A percentile compares a stretch with the other conserved stretches of the same genome.
Evolutionary conservation across 2,329 filamentous ascomycete species (phyloP).

Genomic region (Diaporthe sp.): DNA sequence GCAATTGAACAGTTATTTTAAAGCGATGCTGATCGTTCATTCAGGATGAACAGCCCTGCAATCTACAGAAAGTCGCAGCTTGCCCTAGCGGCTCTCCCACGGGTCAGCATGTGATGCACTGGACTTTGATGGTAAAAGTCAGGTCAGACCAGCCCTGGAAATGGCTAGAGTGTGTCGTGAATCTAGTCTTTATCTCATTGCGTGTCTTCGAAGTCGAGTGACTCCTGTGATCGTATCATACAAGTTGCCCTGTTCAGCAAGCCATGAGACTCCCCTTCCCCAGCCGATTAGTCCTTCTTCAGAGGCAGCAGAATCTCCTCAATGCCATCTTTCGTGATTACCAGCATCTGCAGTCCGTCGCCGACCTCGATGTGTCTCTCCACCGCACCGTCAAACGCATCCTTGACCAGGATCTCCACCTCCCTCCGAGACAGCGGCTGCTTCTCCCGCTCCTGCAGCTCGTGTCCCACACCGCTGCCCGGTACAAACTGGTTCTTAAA

Average conservation of each 20-base stretch:
- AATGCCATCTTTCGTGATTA: constrained; percentile 89
- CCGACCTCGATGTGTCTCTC: constrained; percentile 99
- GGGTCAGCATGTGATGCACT: not conserved
- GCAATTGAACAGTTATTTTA: not conserved
- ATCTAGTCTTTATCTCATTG: constrained; percentile 32
- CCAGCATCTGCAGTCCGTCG: constrained; percentile 94
- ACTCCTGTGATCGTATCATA: constrained; percentile 47
- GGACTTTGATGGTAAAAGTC: not conserved
- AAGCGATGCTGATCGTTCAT: not conserved
- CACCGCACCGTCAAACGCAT: constrained; percentile 97
- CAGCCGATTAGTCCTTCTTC: constrained; percentile 85
- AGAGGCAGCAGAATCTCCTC: constrained; percentile 86
- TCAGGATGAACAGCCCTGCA: not conserved
- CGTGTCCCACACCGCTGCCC: constrained; percentile 86
- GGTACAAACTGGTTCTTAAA: constrained; percentile 99
- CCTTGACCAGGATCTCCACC: constrained; percentile 90
- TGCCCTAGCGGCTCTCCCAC: not conserved
- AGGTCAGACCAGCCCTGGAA: not conserved
- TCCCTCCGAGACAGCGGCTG: constrained; percentile 78
- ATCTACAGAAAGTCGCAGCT: not conserved
- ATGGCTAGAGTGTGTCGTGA: not conserved
- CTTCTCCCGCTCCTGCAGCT: constrained; percentile 78
- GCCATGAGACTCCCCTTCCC: not conserved
- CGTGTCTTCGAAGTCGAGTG: constrained; percentile 32
- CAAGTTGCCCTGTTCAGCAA: constrained; percentile 44